phyloP scores from a whole-genome alignment of 768 basidiomycete genomes.

The Xanthoconium stramineum region DNA sequence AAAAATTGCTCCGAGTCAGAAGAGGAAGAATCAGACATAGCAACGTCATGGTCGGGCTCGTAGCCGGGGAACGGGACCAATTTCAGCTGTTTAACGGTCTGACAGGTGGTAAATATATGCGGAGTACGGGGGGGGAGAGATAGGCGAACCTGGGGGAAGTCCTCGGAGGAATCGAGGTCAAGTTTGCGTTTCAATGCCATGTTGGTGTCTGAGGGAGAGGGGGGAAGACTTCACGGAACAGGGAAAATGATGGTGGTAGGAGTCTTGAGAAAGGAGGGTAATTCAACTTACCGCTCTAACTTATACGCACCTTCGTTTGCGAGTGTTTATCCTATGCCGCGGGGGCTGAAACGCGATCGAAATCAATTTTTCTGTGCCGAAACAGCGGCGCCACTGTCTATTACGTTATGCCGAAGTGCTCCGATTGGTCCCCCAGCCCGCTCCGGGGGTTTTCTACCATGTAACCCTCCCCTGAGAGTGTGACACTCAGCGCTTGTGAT shows the following conservation, averaged over 20 bases:
- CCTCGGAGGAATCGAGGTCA: slow-evolving; percentile 54
- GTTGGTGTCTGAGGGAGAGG: slow-evolving; percentile 8
- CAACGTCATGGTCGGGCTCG: slow-evolving; percentile 59
- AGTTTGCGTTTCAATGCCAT: slow-evolving; percentile 82
- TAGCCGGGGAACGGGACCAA: slow-evolving; percentile 72
- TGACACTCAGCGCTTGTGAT: slow-evolving; percentile 19
- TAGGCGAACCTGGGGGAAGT: slow-evolving; percentile 43
- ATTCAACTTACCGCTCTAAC: slow-evolving; percentile 26
- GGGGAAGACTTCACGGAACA: slow-evolving; percentile 1
- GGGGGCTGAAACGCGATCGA: slow-evolving; percentile 20
- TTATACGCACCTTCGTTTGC: slow-evolving; percentile 30
- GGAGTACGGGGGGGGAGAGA: slow-evolving; percentile 12
- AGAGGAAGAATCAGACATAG: slow-evolving; percentile 58
- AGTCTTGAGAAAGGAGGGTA: slow-evolving; percentile 26
- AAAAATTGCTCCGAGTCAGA: slow-evolving; percentile 60
- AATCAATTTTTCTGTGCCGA: slow-evolving; percentile 18
- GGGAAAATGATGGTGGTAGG: slow-evolving; percentile 1
- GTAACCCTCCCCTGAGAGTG: slow-evolving; percentile 1
- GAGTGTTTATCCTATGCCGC: slow-evolving; percentile 25
- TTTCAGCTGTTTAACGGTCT: slow-evolving; percentile 70
- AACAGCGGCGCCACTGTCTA: slow-evolving; percentile 4
- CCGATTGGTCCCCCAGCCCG: slow-evolving; percentile 27
- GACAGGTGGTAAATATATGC: slow-evolving; percentile 14
- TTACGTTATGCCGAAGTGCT: slow-evolving; percentile 14
- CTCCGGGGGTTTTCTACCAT: not conserved